Conservation (phyloP, 257 asterid species). For the Solanum corneliomulleri region DNA sequence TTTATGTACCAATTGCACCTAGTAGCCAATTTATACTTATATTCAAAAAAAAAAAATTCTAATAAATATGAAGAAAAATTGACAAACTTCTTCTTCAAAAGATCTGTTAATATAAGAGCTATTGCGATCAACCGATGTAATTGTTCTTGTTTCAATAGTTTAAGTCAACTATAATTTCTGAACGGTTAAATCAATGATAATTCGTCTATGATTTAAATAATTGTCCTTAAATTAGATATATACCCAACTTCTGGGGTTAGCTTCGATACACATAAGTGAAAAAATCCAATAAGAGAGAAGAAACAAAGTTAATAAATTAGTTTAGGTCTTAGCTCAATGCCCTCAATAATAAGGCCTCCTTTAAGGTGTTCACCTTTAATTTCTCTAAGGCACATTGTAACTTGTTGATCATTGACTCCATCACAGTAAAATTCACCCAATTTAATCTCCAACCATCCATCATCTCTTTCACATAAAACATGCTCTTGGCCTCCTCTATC, state of each 20-base stretch:
- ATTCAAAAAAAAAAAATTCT: background rate
- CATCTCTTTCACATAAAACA: constrained; percentile 25
- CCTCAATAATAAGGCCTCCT: constrained; percentile 67
- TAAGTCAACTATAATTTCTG: no score
- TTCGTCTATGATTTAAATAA: background rate
- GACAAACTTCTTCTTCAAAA: background rate
- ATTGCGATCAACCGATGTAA: background rate
- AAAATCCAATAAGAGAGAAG: background rate
- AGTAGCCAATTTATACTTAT: background rate
- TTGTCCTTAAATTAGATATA: background rate
- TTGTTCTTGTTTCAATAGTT: background rate
- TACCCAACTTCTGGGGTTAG: no score
- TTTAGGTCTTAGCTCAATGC: constrained; percentile 72
- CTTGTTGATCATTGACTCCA: constrained; percentile 31
- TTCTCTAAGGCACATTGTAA: constrained; percentile 53
- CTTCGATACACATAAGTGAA: background rate
- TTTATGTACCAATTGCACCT: no score
- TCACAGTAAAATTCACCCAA: constrained; percentile 53
- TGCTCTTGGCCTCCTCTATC: background rate
- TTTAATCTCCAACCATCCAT: constrained; percentile 69
- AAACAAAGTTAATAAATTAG: background rate
- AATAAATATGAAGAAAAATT: background rate
- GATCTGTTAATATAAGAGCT: background rate
- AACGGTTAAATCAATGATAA: fast-evolving
- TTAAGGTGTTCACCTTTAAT: constrained; percentile 52